phyloP scores from a whole-genome alignment of 1,284 basidiomycete genomes.

The Cystobasidium sp. region DNA sequence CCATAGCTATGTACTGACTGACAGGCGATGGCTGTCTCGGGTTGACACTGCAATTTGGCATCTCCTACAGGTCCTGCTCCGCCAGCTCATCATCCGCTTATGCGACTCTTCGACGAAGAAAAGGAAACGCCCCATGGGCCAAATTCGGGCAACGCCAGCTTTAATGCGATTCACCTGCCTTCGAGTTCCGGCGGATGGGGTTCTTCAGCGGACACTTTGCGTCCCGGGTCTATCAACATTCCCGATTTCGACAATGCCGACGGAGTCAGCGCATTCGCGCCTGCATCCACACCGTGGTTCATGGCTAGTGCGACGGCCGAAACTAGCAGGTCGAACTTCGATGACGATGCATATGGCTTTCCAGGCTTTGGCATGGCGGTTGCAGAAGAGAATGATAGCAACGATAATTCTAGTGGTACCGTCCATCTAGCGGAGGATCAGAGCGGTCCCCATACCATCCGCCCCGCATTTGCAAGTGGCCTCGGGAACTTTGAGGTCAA shows the following conservation, averaged over 20 bases:
- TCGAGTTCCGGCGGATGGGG: slow-evolving; percentile 21
- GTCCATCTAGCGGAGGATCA: not conserved
- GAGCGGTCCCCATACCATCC: slow-evolving; percentile 9
- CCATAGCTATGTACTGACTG: not conserved
- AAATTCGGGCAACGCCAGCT: not conserved
- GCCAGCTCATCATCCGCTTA: slow-evolving; percentile 48
- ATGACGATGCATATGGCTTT: not conserved
- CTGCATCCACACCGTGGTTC: slow-evolving; percentile 30
- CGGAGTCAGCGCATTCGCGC: slow-evolving; percentile 28
- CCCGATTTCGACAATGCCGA: slow-evolving; percentile 46
- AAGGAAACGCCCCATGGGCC: slow-evolving; percentile 44
- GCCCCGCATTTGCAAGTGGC: slow-evolving; percentile 27
- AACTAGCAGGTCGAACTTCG: not conserved
- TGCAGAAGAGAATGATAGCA: slow-evolving; percentile 2
- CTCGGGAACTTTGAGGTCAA: slow-evolving; percentile 19
- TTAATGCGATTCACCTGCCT: slow-evolving; percentile 39
- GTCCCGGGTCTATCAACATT: slow-evolving; percentile 31
- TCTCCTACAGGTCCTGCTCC: slow-evolving; percentile 11
- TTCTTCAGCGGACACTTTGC: slow-evolving; percentile 13
- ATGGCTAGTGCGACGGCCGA: slow-evolving; percentile 33
- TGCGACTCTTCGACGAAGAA: slow-evolving; percentile 52
- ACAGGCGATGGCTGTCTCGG: not conserved
- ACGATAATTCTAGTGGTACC: not conserved
- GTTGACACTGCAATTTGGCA: not conserved
- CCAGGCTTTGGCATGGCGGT: slow-evolving; percentile 8